phyloP scores from a whole-genome alignment of 208 protist genomes.

The Wallacemonas collosoma region DNA sequence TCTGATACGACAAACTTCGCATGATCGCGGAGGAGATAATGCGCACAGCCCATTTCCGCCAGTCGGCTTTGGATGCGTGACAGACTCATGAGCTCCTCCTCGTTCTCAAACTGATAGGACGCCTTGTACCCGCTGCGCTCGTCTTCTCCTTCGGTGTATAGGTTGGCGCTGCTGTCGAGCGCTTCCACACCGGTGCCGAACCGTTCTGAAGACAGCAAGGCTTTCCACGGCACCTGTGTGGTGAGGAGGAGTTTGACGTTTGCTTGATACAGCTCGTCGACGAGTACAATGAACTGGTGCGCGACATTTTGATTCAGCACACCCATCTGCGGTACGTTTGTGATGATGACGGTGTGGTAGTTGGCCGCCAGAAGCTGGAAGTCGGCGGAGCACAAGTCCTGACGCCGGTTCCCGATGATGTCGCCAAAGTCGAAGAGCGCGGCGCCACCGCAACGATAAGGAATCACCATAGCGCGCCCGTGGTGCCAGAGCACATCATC shows the following conservation, averaged over 20 bases:
- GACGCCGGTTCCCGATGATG: constrained; percentile 49
- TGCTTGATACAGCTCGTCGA: constrained; percentile 90
- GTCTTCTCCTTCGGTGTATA: constrained; percentile 84
- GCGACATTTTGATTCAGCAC: constrained; percentile 57
- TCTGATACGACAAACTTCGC: constrained; percentile 66
- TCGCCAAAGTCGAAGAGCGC: constrained; percentile 85
- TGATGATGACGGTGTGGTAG: constrained; percentile 84
- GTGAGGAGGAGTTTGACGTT: constrained; percentile 90
- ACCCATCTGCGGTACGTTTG: constrained; percentile 78
- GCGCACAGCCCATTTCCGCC: constrained; percentile 72
- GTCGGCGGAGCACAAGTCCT: constrained; percentile 60
- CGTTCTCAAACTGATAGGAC: constrained; percentile 65
- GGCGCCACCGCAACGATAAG: constrained; percentile 62
- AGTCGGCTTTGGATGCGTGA: constrained; percentile 73
- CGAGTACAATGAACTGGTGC: constrained; percentile 84
- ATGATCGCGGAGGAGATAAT: constrained; percentile 77
- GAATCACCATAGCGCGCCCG: constrained; percentile 66
- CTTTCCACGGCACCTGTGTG: constrained; percentile 66
- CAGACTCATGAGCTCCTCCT: constrained; percentile 82
- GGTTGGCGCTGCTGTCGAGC: constrained; percentile 21
- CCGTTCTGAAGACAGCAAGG: constrained; percentile 38
- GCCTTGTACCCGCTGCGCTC: constrained; percentile 73
- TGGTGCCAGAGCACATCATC: constrained; percentile 63
- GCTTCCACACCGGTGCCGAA: constrained; percentile 5
- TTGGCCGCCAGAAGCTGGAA: constrained; percentile 70